Evolutionary conservation across 2,329 filamentous ascomycete species (phyloP), one percentile per base, ranked within the genome.

Genomic region (Akanthomyces dipterigenus): DNA sequence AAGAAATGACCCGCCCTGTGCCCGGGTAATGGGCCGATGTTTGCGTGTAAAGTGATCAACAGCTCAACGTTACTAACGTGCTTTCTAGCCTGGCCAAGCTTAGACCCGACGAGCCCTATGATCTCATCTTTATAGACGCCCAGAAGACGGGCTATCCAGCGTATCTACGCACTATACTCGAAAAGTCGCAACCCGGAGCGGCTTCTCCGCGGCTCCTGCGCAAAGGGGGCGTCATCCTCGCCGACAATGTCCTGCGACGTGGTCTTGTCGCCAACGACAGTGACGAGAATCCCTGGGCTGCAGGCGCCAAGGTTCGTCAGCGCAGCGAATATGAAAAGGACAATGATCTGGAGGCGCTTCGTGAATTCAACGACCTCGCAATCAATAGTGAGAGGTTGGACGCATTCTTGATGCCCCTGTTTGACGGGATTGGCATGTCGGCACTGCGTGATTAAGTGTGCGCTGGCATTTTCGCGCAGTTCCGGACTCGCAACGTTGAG

Each of bases 121-220:
- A 83, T 68, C 70, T 82, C 49, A 74, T 83, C 67, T 83, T 83
- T 67, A 75, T 83, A 63, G 81, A 83, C 62, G 81, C 81, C 26
- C 75, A 83, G 62, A 83, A 83, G 71, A 71, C 74, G 0, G 78
- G 77, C n/a, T 82, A 83, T 66, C 76, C 77, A 0, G 67, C 66
- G 7, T 83, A 83, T 67, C 72, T 83, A 42, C 67, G 71, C 22
- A 71, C 75, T 34, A 76, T 83, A 58, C 72, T 83, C 16, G 72
- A 71, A 20, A 67, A 70, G 54, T 83, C 80, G 5, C 67, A 66
- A 54, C 74, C 79, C 1, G 74, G 72, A 26, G 36, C 36, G 2
- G 63, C 65, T 6, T 20, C 67, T 3, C 66, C 64, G 16, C 75
- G 80, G 7, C 73, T 85, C 28, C 73, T 85, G 43, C 74, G 77